These are phyloP conservation scores for Sugiyamaella mastotermitis DNA, from an alignment of 805 yeast species.

Conservation along the genomic window DNA sequence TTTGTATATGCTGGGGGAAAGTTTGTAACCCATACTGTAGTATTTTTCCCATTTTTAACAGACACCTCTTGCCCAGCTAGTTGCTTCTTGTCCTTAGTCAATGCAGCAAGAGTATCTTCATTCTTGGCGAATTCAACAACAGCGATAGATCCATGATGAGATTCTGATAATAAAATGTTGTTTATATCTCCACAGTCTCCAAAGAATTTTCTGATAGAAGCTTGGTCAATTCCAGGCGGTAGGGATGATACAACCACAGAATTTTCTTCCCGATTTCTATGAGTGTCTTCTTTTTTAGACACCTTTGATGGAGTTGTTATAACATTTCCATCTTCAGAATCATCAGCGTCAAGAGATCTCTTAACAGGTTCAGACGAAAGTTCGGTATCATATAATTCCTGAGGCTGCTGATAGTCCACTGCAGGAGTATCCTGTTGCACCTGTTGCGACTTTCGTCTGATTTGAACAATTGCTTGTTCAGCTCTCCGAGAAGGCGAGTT, in stretches of 20 bases:
- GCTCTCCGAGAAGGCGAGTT: too few species aligned
- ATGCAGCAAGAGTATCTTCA: slow-evolving; percentile 47
- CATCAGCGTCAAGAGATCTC: too few species aligned
- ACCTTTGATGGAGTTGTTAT: slow-evolving; percentile 8
- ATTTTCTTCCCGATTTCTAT: slow-evolving; percentile 53
- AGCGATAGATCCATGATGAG: slow-evolving; percentile 34
- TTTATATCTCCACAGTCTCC: slow-evolving; percentile 55
- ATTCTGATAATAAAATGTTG: slow-evolving; percentile 23
- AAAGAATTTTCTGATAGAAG: slow-evolving; percentile 40
- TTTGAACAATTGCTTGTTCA: too few species aligned
- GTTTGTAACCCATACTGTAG: slow-evolving; percentile 69
- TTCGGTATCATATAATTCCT: too few species aligned
- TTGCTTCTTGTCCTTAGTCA: slow-evolving; percentile 51
- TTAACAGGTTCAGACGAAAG: too few species aligned
- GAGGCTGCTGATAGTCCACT: not conserved
- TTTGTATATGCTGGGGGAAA: slow-evolving; percentile 53
- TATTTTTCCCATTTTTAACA: slow-evolving; percentile 40
- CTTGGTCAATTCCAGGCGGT: slow-evolving; percentile 36
- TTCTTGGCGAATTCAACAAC: slow-evolving; percentile 52
- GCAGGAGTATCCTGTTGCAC: not conserved
- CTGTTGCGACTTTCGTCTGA: not conserved
- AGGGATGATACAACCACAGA: slow-evolving; percentile 51
- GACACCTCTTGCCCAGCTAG: slow-evolving; percentile 38
- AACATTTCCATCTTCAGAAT: slow-evolving; percentile 4
- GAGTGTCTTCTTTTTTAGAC: not conserved